phyloP scores from a whole-genome alignment of 73 alveolate genomes.

The Breviolum minutum region DNA sequence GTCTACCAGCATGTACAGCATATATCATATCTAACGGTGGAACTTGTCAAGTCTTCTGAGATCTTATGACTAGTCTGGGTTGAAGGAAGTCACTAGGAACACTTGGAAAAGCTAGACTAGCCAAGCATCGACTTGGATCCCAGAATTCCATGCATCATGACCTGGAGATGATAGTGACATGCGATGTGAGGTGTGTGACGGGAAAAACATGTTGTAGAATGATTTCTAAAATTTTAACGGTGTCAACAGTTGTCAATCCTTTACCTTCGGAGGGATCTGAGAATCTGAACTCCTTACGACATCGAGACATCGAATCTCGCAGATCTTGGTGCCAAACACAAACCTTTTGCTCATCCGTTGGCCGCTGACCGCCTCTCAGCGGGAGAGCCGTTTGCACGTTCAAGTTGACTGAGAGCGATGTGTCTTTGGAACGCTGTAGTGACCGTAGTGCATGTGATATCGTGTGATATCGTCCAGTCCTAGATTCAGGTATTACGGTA shows the following conservation, averaged over 20 bases:
- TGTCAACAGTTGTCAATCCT: too few species aligned
- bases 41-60: too few species aligned
- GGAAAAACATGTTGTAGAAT: too few species aligned
- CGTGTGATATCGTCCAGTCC: neutral
- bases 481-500: neutral
- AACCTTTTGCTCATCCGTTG: constrained; percentile 15
- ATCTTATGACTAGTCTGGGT: too few species aligned
- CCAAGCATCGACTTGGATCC: constrained; percentile 86
- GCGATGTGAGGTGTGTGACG: neutral
- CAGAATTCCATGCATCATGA: constrained; percentile 88
- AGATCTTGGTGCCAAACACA: constrained; percentile 1
- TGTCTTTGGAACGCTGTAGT: neutral
- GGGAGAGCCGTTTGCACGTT: neutral
- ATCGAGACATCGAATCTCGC: neutral
- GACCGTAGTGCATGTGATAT: neutral
- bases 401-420: neutral
- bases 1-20: too few species aligned
- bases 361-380: constrained; percentile 80
- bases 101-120: neutral
- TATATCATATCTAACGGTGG: too few species aligned
- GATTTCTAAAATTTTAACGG: too few species aligned
- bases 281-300: too few species aligned
- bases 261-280: too few species aligned
- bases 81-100: too few species aligned
- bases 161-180: neutral